Evolutionary conservation across 805 yeast species (phyloP).

Genomic region (Danielozyma ontarioensis): DNA sequence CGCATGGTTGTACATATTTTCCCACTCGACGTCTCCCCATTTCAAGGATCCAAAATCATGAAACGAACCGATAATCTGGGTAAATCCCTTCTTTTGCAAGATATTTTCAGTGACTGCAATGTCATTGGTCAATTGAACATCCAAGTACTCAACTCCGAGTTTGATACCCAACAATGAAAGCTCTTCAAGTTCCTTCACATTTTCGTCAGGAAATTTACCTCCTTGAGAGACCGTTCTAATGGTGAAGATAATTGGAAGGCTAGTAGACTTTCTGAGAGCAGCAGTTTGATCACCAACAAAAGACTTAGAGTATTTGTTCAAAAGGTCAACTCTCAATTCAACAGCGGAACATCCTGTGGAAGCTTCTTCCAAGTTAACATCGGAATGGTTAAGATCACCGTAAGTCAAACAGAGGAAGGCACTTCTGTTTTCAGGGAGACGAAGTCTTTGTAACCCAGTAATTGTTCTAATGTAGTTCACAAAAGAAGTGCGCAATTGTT

Average conservation of each 20-base stretch:
- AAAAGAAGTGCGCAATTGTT: constrained; percentile 54
- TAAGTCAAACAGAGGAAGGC: constrained; percentile 70
- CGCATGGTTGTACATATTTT: constrained; percentile 64
- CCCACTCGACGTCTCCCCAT: constrained; percentile 76
- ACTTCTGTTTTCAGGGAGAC: constrained; percentile 47
- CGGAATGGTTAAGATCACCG: constrained; percentile 47
- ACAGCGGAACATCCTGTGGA: constrained; percentile 74
- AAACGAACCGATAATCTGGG: constrained; percentile 77
- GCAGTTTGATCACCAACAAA: constrained; percentile 75
- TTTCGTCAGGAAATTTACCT: constrained; percentile 68
- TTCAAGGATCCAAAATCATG: constrained; percentile 66
- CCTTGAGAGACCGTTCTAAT: constrained; percentile 78
- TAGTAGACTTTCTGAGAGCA: constrained; percentile 54
- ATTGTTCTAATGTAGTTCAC: constrained; percentile 52
- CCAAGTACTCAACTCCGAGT: constrained; percentile 76
- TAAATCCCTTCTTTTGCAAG: constrained; percentile 48
- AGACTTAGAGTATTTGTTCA: constrained; percentile 43
- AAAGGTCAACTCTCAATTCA: constrained; percentile 75
- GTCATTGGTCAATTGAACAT: constrained; percentile 71
- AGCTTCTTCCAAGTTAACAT: constrained; percentile 46
- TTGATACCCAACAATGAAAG: constrained; percentile 62
- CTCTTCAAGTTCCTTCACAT: constrained; percentile 39
- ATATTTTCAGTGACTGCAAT: constrained; percentile 48
- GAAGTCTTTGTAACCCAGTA: constrained; percentile 45
- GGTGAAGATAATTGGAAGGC: constrained; percentile 77